Conservation (phyloP, 2,329 filamentous ascomycete genomes). For the Chrysoporthe austroafricana region DNA sequence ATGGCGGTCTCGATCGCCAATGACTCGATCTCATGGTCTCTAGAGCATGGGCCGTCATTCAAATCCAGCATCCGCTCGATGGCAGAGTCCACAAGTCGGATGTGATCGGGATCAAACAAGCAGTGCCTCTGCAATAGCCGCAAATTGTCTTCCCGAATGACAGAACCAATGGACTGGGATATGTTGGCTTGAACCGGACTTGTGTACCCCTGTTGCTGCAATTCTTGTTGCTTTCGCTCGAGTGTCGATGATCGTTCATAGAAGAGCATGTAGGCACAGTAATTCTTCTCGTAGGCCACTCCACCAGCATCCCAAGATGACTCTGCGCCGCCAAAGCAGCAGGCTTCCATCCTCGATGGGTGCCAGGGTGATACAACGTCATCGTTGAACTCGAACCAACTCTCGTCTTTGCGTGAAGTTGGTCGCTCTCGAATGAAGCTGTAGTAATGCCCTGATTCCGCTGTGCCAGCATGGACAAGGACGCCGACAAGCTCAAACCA, state of each 20-base stretch:
- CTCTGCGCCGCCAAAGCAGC: slow-evolving; percentile 79
- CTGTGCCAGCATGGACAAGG: slow-evolving; percentile 89
- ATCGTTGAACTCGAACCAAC: slow-evolving; percentile 95
- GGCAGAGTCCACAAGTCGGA: slow-evolving; percentile 66
- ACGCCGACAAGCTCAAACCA: slow-evolving; percentile 93
- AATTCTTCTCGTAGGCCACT: slow-evolving; percentile 66
- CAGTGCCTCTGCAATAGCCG: slow-evolving; percentile 75
- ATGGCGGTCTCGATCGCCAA: slow-evolving; percentile 59
- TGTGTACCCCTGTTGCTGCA: slow-evolving; percentile 42
- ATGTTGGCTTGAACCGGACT: slow-evolving; percentile 52
- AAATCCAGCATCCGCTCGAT: slow-evolving; percentile 60
- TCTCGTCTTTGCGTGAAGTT: slow-evolving; percentile 47
- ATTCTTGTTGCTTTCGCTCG: slow-evolving; percentile 52
- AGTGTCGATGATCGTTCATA: slow-evolving; percentile 81
- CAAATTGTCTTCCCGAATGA: slow-evolving; percentile 75
- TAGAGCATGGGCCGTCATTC: slow-evolving; percentile 52
- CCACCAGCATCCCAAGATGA: slow-evolving; percentile 50
- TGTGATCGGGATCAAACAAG: slow-evolving; percentile 74
- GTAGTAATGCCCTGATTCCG: slow-evolving; percentile 96
- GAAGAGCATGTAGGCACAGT: slow-evolving; percentile 97
- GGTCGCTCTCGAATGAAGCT: slow-evolving; percentile 88
- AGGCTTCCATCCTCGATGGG: slow-evolving; percentile 69
- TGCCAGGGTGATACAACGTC: slow-evolving; percentile 80
- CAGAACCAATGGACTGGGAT: slow-evolving; percentile 51
- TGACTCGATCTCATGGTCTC: slow-evolving; percentile 51